Evolutionary conservation across 305 asterid species (phyloP).

Genomic region (Fraxinus greggii): DNA sequence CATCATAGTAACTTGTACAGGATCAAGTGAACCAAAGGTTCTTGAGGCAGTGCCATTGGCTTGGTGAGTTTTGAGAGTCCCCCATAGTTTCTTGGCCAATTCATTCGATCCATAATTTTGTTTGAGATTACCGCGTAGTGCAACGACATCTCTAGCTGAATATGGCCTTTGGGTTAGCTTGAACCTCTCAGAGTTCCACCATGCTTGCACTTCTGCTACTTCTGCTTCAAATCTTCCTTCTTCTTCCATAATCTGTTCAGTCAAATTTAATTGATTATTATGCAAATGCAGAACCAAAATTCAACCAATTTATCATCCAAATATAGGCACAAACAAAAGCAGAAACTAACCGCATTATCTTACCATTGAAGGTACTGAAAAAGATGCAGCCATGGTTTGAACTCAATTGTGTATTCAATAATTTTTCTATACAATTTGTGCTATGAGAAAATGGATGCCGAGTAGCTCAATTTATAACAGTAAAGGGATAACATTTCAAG

Average conservation of each 20-base stretch:
- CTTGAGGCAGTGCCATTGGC: constrained; percentile 86
- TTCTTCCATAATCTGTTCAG: constrained; percentile 82
- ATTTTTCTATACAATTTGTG: constrained; percentile 22
- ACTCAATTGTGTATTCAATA: constrained; percentile 24
- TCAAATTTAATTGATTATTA: background rate
- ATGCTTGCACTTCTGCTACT: constrained; percentile 88
- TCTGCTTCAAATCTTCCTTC: constrained; percentile 87
- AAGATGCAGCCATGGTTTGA: constrained; percentile 81
- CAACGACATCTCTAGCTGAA: constrained; percentile 86
- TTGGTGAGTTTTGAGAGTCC: constrained; percentile 80
- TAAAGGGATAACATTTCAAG: constrained; percentile 20
- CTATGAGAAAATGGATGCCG: constrained; percentile 2
- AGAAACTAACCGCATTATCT: background rate
- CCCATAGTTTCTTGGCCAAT: constrained; percentile 90
- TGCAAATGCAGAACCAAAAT: background rate
- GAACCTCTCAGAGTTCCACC: constrained; percentile 97
- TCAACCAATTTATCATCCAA: background rate
- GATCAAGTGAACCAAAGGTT: constrained; percentile 94
- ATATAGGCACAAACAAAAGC: background rate
- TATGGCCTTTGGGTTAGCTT: constrained; percentile 80
- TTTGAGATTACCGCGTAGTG: constrained; percentile 74
- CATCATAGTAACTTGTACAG: constrained; percentile 99
- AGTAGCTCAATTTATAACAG: constrained; percentile 41
- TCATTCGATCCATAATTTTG: constrained; percentile 79
- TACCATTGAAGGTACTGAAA: constrained; percentile 89